Conservation (phyloP, 495 filamentous ascomycete genomes). For the Penicillium waksmanii region DNA sequence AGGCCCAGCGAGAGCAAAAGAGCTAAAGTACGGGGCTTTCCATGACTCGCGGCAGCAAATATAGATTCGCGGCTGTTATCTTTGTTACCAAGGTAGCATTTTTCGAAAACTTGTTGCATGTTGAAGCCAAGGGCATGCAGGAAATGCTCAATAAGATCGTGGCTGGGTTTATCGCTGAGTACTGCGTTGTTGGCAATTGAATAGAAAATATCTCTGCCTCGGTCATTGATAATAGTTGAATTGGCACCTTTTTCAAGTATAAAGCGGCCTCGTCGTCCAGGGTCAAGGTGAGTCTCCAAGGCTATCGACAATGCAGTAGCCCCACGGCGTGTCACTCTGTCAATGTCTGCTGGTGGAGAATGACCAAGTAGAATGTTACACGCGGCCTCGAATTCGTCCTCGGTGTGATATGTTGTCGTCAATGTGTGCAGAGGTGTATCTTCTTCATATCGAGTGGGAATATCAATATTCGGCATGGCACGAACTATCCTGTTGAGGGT, state of each 20-base stretch:
- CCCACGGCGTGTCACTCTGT: constrained; percentile 12
- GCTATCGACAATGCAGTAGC: constrained; percentile 17
- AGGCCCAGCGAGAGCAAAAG: constrained; percentile 19
- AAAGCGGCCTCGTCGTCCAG: constrained; percentile 11
- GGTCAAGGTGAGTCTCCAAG: constrained; percentile 14
- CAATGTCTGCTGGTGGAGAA: constrained; percentile 12
- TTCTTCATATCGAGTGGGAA: constrained; percentile 15
- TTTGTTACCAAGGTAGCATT: constrained; percentile 9
- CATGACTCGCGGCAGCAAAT: constrained; percentile 15
- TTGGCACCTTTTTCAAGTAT: constrained; percentile 19
- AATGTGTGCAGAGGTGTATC: constrained; percentile 24
- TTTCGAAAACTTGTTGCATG: constrained; percentile 9
- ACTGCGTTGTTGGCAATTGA: constrained; percentile 20
- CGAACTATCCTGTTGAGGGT: constrained; percentile 15
- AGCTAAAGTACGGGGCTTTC: constrained; percentile 12
- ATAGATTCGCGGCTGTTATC: constrained; percentile 11
- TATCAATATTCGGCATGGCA: constrained; percentile 19
- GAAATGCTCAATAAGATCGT: constrained; percentile 15
- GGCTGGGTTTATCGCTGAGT: constrained; percentile 16
- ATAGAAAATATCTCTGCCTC: constrained; percentile 20
- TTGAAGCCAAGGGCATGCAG: constrained; percentile 5
- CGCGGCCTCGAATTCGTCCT: constrained; percentile 23
- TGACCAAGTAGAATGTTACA: constrained; percentile 12
- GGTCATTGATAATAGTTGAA: constrained; percentile 2
- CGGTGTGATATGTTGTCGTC: constrained; percentile 20